Percentiles rank a stretch among this genome's conserved stretches.
phyloP scores from a whole-genome alignment of 1,284 basidiomycete species.

The Malassezia globosa region DNA sequence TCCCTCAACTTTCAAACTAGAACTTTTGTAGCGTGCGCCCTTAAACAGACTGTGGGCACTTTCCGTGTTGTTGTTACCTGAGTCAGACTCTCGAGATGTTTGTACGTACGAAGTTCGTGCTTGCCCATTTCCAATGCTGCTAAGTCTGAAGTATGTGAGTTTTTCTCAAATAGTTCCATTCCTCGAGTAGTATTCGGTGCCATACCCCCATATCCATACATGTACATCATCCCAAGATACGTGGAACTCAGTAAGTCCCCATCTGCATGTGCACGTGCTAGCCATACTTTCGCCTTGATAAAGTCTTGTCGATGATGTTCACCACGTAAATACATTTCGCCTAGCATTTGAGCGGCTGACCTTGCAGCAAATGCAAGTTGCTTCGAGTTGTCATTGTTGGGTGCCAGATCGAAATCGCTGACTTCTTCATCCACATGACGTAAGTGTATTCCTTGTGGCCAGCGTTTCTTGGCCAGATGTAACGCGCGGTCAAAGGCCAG shows the following conservation, averaged over 20 bases:
- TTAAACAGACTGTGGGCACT: background rate
- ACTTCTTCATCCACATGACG: background rate
- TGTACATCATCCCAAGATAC: constrained; percentile 76
- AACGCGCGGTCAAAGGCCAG: background rate
- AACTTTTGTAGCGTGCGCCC: background rate
- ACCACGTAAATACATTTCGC: constrained; percentile 84
- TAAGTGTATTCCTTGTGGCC: background rate
- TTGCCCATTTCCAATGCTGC: background rate
- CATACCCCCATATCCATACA: constrained; percentile 67
- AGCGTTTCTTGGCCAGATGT: background rate
- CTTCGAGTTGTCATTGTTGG: background rate
- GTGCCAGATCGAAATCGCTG: background rate
- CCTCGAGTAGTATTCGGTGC: background rate
- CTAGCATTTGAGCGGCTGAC: constrained; percentile 51
- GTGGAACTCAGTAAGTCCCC: constrained; percentile 79
- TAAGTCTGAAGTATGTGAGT: background rate
- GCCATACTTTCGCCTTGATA: constrained; percentile 77
- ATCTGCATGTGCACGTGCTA: constrained; percentile 60
- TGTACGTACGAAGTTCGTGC: background rate
- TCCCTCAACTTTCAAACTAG: too few species aligned
- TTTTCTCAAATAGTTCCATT: background rate
- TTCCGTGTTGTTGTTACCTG: background rate
- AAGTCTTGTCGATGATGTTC: constrained; percentile 76
- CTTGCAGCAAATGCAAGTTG: background rate
- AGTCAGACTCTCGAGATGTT: too few species aligned